Percentiles rank a stretch among this genome's conserved stretches.
phyloP scores from a whole-genome alignment of 768 basidiomycete genomes.

The Xanthoconium stramineum region DNA sequence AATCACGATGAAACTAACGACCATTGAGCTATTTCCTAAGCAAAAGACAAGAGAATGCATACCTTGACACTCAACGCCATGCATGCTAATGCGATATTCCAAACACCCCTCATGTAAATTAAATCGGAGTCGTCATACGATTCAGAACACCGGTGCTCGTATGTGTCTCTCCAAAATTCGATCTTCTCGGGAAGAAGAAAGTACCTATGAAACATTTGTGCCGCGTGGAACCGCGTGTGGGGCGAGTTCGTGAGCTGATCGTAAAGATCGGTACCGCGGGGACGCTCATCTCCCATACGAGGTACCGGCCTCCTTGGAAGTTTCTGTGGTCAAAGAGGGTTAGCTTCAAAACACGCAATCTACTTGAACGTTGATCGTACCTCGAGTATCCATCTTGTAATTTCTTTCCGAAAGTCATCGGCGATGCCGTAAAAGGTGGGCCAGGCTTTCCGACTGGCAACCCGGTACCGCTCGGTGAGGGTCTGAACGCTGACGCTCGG shows the following conservation, averaged over 20 bases:
- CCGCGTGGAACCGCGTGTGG: conserved; percentile 66
- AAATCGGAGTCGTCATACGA: neutral
- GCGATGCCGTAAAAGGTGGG: conserved; percentile 30
- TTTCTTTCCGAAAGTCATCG: conserved; percentile 30
- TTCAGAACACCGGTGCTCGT: neutral
- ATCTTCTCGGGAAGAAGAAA: conserved; percentile 38
- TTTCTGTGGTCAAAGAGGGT: conserved; percentile 1
- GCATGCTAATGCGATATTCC: conserved; percentile 60
- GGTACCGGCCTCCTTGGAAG: conserved; percentile 1
- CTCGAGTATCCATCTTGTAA: conserved; percentile 46
- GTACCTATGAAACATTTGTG: conserved; percentile 56
- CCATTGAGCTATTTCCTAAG: neutral
- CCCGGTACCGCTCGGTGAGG: neutral
- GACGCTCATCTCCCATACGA: neutral
- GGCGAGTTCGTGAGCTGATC: conserved; percentile 54
- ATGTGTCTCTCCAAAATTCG: conserved; percentile 7
- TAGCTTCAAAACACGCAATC: neutral
- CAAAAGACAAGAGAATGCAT: neutral
- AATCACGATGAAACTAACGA: conserved; percentile 60
- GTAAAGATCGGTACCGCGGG: conserved; percentile 28
- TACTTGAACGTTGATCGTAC: conserved; percentile 22
- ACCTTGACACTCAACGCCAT: conserved; percentile 64
- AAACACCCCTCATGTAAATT: conserved; percentile 35
- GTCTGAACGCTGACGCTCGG: neutral
- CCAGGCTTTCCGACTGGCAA: conserved; percentile 12